Base-by-base conservation (phyloP, 176 grass and related monocot species). In the Chrysopogon serrulatus region DNA sequence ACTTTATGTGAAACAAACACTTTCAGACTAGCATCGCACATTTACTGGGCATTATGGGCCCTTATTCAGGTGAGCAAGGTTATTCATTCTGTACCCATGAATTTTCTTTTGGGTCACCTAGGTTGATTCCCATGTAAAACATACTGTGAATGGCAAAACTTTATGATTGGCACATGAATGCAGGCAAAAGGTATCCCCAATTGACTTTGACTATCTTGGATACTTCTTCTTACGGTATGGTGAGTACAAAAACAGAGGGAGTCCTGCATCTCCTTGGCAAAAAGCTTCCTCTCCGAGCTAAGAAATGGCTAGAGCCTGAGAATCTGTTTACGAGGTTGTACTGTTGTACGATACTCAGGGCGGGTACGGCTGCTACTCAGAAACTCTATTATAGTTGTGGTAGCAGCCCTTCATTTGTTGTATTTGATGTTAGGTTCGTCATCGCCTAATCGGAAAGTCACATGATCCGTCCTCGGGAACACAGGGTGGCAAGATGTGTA, bases 21-120 rank as follows among this genome's bases (percentile, higher is more conserved):
- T 23, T 98, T 84, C 80, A 85, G 93, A 69, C 84, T 98, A 68
- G 93, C 93, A 71, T 96, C 93, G 5, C 96, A 98, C 42, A 73
- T 96, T 64, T 98, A 94, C 77, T 98, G 96, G 93, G 93, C 93
- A 47, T 34, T 98, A 45, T 98, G 96, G 96, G 96, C 86, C 83
- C 91, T 98, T 74, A 92, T 98, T 80, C 93, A 98, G 96, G 96
- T 95, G 77, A 65, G 10, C 33, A 12, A 21, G 6, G 10, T 28
- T 79, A 34, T 18, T 45, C 59, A 73, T 73, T 26, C 13, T 10
- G 32, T 15, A 18, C 28, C 35, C 65, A 53, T 27, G n/a, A 9
- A 21, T 30, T 78, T 63, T n/a, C 69, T 64, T 48, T 23, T n/a
- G 31, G 47, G 41, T 37, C 27, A 30, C 37, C 4, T 64, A 51